Evolutionary conservation across 345 rosid species (phyloP), one percentile per base, ranked within the genome.

Genomic region (Noccaea caerulescens): DNA sequence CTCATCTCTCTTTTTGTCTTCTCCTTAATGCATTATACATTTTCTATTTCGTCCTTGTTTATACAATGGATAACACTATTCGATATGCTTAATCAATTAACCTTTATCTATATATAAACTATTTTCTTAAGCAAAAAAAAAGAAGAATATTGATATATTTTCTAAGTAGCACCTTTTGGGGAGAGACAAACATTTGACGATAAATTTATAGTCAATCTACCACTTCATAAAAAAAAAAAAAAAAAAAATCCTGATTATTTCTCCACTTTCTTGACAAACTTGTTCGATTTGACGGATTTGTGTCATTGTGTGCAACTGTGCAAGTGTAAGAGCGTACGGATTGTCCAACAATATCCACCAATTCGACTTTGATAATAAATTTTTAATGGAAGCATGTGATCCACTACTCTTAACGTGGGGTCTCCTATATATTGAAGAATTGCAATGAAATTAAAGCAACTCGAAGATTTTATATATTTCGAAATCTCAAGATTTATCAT

Each of bases 271-370:
- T 38, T 39, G 60, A 25, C 25, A 66, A 41, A 23, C 30, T 27
- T 53, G 52, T 42, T 54, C 20, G 53, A 30, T 27, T 41, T 41
- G 52, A 53, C n/a, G n/a, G 33, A 8, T 6, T 34, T 34, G 12
- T 59, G 18, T 16, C 18, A 16, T 16, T 16, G 18, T 16, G 18
- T 16, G 18, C 18, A 16, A 16, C 18, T 16, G 36, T 23, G 58
- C 27, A 41, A 53, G 45, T 53, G 61, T n/a, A 12, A 25, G 51
- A 60, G 51, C 4, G 66, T 67, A 53, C 71, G 62, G 52, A 53
- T 43, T 54, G 59, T 51, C 59, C 38, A 66, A 42, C 53, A 42
- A 7, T 14, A 27, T 53, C 11, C 30, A 2, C 41, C 16, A 27
- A 11, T 30, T 38, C 23, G 14, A 55, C 63, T 34, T 32, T 68